Conservation (phyloP, 768 basidiomycete species). For the Boletus sp. region DNA sequence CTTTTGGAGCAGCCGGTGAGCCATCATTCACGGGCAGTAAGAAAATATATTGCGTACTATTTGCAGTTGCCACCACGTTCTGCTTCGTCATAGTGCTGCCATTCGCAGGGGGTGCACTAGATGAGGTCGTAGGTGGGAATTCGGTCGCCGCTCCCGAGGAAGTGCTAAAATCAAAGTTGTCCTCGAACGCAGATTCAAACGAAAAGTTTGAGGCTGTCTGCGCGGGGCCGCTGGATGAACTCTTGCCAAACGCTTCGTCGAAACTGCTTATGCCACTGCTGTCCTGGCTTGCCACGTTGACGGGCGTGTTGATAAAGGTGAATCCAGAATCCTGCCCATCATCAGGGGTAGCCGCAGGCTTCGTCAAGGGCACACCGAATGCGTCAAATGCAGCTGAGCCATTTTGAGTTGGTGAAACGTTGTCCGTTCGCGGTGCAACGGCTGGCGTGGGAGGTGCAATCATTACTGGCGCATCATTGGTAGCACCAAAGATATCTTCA, state of each 20-base stretch:
- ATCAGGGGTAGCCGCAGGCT: constrained; percentile 17
- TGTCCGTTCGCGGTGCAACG: constrained; percentile 16
- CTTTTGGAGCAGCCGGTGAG: constrained; percentile 8
- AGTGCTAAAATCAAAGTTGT: constrained; percentile 61
- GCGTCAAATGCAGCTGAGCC: constrained; percentile 32
- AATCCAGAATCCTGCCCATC: constrained; percentile 21
- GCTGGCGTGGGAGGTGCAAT: constrained; percentile 18
- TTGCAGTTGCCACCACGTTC: constrained; percentile 1
- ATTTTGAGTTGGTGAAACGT: constrained; percentile 16
- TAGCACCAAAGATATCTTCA: constrained; percentile 55
- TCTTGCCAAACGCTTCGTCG: constrained; percentile 70
- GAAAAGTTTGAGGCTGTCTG: constrained; percentile 42
- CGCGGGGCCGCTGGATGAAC: constrained; percentile 39
- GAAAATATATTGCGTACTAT: constrained; percentile 13
- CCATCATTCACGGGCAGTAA: constrained; percentile 12
- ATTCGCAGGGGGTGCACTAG: constrained; percentile 23
- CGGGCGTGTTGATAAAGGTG: constrained; percentile 17
- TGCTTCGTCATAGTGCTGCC: constrained; percentile 19
- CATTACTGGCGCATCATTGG: constrained; percentile 20
- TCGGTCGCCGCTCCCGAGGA: constrained; percentile 36
- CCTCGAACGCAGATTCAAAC: constrained; percentile 65
- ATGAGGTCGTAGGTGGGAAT: constrained; percentile 28
- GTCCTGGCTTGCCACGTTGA: constrained; percentile 10
- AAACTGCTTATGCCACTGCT: constrained; percentile 53
- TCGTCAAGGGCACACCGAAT: constrained; percentile 38